Conservation (phyloP, 306 rosid genomes). For the Hippophae rhamnoides region DNA sequence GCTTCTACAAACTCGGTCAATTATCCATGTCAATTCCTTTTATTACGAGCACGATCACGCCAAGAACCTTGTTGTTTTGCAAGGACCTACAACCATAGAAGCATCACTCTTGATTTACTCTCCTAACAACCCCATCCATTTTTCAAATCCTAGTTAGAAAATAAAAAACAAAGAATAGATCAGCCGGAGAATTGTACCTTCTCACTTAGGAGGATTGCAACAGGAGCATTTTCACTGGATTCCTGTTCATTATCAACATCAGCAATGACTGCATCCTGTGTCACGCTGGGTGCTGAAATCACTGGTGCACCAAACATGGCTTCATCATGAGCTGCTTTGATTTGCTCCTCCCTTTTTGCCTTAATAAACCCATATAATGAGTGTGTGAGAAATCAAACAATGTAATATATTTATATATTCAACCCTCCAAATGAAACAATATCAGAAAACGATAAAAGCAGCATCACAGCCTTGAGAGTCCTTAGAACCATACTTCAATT, state of each 20-base stretch:
- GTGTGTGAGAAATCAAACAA: slow-evolving; percentile 2
- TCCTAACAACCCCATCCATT: background rate
- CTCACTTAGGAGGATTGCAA: slow-evolving; percentile 63
- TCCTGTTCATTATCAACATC: slow-evolving; percentile 44
- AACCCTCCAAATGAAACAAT: background rate
- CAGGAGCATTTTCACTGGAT: slow-evolving; percentile 31
- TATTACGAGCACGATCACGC: slow-evolving; percentile 73
- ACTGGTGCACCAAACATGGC: slow-evolving; percentile 80
- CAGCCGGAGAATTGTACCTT: slow-evolving; percentile 27
- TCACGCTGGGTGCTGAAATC: slow-evolving; percentile 24
- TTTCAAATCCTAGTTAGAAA: too few species aligned
- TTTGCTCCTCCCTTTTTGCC: slow-evolving; percentile 71
- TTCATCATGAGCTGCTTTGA: slow-evolving; percentile 81
- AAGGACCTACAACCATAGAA: slow-evolving; percentile 46
- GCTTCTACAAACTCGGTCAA: background rate
- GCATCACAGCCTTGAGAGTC: too few species aligned
- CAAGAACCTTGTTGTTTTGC: slow-evolving; percentile 79
- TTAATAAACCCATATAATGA: slow-evolving; percentile 17
- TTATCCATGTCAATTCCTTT: slow-evolving; percentile 5
- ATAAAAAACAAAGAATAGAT: background rate
- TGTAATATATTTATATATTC: background rate
- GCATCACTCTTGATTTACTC: background rate
- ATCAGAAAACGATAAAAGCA: background rate
- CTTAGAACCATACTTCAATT: slow-evolving; percentile 37
- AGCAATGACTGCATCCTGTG: slow-evolving; percentile 44